Base-by-base conservation (phyloP, 306 rosid species). In the Prunus dulcis region DNA sequence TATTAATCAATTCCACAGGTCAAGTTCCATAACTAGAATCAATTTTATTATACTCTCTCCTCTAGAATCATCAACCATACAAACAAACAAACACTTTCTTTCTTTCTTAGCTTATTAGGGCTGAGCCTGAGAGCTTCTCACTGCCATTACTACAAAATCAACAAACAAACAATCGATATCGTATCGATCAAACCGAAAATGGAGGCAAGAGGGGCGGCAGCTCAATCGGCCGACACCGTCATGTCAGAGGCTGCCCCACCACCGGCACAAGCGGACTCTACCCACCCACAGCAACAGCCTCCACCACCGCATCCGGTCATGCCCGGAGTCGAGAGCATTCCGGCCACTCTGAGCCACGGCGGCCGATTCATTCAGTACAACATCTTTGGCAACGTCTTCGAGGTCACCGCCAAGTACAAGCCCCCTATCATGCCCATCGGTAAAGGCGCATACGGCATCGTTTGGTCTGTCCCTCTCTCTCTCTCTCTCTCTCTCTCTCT, bases 381-480 rank as follows among this genome's bases (percentile, higher is more conserved):
- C 72, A 93, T 93, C 45, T 93, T 93, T 86, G 98, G 97, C 2
- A 93, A 93, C 80, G 85, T 93, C 34, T 93, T 93, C 47, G 97
- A 93, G 82, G 93, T 93, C 64, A 90, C 96, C 5, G 96, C 96
- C 9, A 91, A 91, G 88, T 93, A 93, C 92, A 90, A 88, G 81
- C 98, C 97, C 22, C 98, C 98, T 45, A 89, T 93, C 84, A 87
- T 93, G 98, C 98, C 98, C 50, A 93, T 93, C 83, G 98, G 98
- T 14, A 93, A 91, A 82, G 98, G 98, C 78, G 98, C 98, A 20
- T 93, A 90, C 76, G 98, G 98, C 77, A 93, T 93, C 89, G 98
- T 93, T 77, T 93, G 98, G 98, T 93, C 64, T 65, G 47, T 57
- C 12, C 14, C 27, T 22, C 34, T 10, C 32, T 25, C 30, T 10